Conservation (phyloP, 495 filamentous ascomycete species). For the Penicillium cosmopolitanum region DNA sequence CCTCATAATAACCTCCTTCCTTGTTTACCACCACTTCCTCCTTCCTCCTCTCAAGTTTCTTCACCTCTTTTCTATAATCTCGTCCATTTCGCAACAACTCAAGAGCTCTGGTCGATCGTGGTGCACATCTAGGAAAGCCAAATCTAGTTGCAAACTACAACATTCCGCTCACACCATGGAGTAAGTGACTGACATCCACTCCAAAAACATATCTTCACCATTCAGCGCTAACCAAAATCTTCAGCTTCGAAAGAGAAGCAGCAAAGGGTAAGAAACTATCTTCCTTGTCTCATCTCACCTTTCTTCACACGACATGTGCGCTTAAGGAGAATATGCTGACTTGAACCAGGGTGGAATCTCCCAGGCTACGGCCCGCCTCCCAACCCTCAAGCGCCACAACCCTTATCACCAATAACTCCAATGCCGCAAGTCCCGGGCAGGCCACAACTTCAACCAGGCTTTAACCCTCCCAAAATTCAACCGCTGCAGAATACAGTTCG, state of each 20-base stretch:
- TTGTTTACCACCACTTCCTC: no score
- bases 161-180: neutral
- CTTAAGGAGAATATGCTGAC: neutral
- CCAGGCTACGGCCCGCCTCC: neutral
- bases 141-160: neutral
- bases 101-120: no score
- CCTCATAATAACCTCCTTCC: no score
- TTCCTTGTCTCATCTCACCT: neutral
- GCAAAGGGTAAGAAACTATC: neutral
- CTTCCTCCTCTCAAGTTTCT: no score
- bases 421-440: neutral
- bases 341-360: neutral
- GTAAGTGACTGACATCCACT: neutral
- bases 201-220: neutral
- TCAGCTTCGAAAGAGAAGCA: slow-evolving; percentile 4
- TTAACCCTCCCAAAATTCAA: neutral
- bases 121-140: no score
- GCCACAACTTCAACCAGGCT: neutral
- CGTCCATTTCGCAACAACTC: no score
- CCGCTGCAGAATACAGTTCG: neutral
- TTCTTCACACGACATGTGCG: neutral
- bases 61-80: no score
- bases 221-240: neutral
- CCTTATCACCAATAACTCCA: no score
- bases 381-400: neutral